A percentile compares a stretch with the other conserved stretches of the same genome.
phyloP scores from a whole-genome alignment of 306 rosid species.

The barrel medic (Medicago truncatula) region DNA sequence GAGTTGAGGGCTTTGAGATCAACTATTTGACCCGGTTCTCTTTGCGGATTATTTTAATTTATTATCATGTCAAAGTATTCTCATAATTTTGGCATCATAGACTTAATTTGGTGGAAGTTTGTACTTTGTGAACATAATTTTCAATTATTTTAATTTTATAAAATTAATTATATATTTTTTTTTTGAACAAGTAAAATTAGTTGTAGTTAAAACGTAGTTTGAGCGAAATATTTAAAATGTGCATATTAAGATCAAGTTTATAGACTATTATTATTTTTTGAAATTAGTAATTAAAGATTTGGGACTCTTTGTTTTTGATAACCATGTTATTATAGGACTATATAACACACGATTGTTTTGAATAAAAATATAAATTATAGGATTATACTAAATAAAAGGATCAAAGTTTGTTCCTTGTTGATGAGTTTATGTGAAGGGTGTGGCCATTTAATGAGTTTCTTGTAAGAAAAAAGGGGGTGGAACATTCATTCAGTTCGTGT shows the following conservation, averaged over 20 bases:
- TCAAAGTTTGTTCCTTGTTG: background rate
- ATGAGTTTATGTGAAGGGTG: background rate
- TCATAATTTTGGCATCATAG: slow-evolving; percentile 10
- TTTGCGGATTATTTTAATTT: slow-evolving; percentile 4
- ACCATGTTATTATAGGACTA: background rate
- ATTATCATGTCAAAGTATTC: background rate
- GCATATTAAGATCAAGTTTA: background rate
- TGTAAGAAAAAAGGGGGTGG: too few relatives aligned
- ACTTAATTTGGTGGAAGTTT: background rate
- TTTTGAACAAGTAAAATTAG: too few relatives aligned
- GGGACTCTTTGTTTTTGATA: background rate
- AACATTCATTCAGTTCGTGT: background rate
- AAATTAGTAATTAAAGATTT: background rate
- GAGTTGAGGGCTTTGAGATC: slow-evolving; percentile 1
- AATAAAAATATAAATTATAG: background rate
- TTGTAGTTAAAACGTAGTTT: background rate
- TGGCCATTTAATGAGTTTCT: background rate
- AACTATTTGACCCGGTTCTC: background rate
- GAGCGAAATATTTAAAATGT: background rate
- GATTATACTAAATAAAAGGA: too few relatives aligned
- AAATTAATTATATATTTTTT: background rate
- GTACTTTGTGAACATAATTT: background rate
- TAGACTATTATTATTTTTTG: background rate
- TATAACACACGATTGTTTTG: background rate
- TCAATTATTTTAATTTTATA: background rate